Evolutionary conservation across 495 filamentous ascomycete species (phyloP).

Genomic region (Xylaria castorea): DNA sequence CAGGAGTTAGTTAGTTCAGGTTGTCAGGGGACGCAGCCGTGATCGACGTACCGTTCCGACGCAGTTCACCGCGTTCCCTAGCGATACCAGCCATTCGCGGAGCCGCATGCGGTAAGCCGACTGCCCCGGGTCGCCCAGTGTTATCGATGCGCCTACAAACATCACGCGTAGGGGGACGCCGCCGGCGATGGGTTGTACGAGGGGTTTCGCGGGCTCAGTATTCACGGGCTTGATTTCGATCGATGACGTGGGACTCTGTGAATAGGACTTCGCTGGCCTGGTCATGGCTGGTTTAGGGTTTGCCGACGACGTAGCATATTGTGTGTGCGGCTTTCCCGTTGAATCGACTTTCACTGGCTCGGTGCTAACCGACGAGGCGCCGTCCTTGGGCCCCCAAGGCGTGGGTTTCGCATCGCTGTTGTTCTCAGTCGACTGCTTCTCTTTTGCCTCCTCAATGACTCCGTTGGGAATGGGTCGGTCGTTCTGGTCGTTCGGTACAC

Average conservation of each 20-base stretch:
- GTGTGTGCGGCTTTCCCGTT: not conserved
- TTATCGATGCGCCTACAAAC: slow-evolving; percentile 66
- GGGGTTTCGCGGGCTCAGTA: slow-evolving; percentile 11
- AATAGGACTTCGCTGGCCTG: not conserved
- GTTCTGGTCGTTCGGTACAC: slow-evolving; percentile 27
- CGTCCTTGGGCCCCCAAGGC: not conserved
- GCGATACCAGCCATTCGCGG: slow-evolving; percentile 44
- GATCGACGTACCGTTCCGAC: slow-evolving; percentile 37
- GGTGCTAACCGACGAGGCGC: not conserved
- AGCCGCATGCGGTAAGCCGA: slow-evolving; percentile 62
- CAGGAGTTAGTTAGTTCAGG: slow-evolving; percentile 29
- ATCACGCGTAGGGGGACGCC: slow-evolving; percentile 55
- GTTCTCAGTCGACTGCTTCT: slow-evolving; percentile 4
- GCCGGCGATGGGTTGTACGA: slow-evolving; percentile 25
- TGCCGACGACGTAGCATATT: not conserved
- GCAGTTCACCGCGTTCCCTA: slow-evolving; percentile 43
- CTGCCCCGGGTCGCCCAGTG: slow-evolving; percentile 58
- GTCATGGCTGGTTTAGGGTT: not conserved
- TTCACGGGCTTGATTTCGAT: not conserved
- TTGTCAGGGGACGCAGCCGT: not conserved
- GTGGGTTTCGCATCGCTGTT: not conserved
- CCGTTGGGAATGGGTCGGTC: slow-evolving; percentile 25
- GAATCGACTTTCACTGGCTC: not conserved
- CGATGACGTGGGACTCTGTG: slow-evolving; percentile 1
- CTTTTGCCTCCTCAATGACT: slow-evolving; percentile 16